Evolutionary conservation across 108 stramenopile species (phyloP), one percentile per base, ranked within the genome.

Genomic region (Conticribra weissflogii): DNA sequence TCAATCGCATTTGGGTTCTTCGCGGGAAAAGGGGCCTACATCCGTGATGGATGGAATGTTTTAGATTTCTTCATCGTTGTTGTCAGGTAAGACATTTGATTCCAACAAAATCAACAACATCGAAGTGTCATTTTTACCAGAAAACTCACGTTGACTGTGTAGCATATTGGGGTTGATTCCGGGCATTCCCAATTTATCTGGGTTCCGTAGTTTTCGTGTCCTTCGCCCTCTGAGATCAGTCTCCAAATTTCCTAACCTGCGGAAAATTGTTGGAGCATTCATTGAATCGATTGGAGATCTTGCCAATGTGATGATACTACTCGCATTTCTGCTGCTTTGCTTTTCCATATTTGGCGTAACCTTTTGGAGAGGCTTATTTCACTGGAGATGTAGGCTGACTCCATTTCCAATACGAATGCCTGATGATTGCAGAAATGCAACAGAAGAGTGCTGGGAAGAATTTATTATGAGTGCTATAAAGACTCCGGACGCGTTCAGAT

Each of bases 261-360:
- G 79, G 32, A 81, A 83, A 34, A 82, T 92, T 18, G 76, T 88
- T 19, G 69, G 66, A 9, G 78, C 85, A 32, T 72, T 92, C 49
- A 53, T 89, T 17, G 57, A 59, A 25, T 83, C 86, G 1, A 51
- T 86, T 8, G 63, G 71, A 1, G 79, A 83, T 51, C 82, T 92
- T 34, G 79, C 68, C 52, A 85, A 85, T 41, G 87, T 87, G 28
- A 76, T 90, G 51, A 54, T 88, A 9, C 69, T 92, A 1, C 33
- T 88, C 0, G 21, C 66, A 30, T 89, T 90, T 31, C 51, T 87
- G 16, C 77, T 92, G 45, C 54, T 84, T 2, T 68, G 88, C 29
- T 92, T 90, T 49, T 83, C 89, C 27, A 82, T 92, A 45, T 57
- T 89, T 46, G 91, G 91, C 17, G 24, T 87, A 3, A 76, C 83